These are phyloP conservation scores for Entonaema liquescens DNA, from an alignment of 495 filamentous ascomycete genomes.

Conservation along the genomic window DNA sequence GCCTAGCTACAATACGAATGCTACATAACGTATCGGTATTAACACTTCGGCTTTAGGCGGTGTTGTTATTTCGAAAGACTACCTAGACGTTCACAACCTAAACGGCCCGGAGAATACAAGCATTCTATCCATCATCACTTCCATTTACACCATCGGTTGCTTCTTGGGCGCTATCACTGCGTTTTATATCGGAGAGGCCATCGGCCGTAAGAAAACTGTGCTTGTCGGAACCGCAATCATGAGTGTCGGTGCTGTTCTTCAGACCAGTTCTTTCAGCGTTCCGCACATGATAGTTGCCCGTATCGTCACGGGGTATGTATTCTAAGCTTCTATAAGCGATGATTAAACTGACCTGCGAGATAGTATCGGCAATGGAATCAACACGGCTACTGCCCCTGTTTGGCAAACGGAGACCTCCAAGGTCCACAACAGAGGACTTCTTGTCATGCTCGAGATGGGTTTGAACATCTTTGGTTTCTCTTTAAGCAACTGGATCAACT, in stretches of 20 bases:
- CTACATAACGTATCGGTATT: neutral
- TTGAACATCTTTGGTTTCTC: slow-evolving; percentile 70
- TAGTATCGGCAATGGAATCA: slow-evolving; percentile 72
- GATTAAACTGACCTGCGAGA: slow-evolving; percentile 26
- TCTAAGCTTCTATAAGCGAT: slow-evolving; percentile 27
- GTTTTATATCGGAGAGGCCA: slow-evolving; percentile 65
- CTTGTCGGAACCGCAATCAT: slow-evolving; percentile 65
- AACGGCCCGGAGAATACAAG: slow-evolving; percentile 58
- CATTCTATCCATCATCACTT: slow-evolving; percentile 66
- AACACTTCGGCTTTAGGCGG: slow-evolving; percentile 51
- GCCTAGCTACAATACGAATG: neutral
- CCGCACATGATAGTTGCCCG: slow-evolving; percentile 72
- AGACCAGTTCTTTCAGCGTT: slow-evolving; percentile 66
- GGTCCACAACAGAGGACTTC: slow-evolving; percentile 64
- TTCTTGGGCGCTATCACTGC: slow-evolving; percentile 69
- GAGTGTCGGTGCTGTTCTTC: slow-evolving; percentile 68
- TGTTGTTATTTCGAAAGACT: slow-evolving; percentile 65
- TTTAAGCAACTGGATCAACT: slow-evolving; percentile 65
- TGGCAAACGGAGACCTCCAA: slow-evolving; percentile 73
- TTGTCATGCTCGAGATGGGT: slow-evolving; percentile 69
- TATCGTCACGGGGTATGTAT: slow-evolving; percentile 57
- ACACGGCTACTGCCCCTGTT: slow-evolving; percentile 69
- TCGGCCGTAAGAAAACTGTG: slow-evolving; percentile 67
- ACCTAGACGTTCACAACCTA: slow-evolving; percentile 61
- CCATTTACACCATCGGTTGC: slow-evolving; percentile 72